These are phyloP conservation scores for Galerina marginata DNA, from an alignment of 768 basidiomycete species.

Conservation along the genomic window DNA sequence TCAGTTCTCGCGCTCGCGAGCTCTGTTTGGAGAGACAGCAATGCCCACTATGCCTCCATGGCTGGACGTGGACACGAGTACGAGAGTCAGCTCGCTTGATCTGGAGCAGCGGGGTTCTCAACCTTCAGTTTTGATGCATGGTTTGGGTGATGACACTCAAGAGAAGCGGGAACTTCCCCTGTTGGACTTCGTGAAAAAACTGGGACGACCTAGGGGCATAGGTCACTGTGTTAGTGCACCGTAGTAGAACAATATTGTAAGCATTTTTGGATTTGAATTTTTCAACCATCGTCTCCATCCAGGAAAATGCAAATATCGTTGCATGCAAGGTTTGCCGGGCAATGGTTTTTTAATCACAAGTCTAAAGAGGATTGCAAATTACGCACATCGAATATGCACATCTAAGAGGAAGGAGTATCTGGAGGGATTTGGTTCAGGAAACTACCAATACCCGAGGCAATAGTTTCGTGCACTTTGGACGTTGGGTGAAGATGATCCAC, in stretches of 20 bases:
- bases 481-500: conserved; percentile 58
- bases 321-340: not conserved
- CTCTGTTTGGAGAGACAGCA: conserved; percentile 7
- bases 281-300: not conserved
- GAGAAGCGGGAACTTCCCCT: not conserved
- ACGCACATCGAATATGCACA: too few relatives aligned
- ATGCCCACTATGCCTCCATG: conserved; percentile 16
- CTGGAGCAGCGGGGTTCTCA: conserved; percentile 4
- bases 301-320: too few relatives aligned
- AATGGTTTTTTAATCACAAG: too few relatives aligned
- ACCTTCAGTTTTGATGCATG: not conserved
- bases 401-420: too few relatives aligned
- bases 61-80: conserved; percentile 15
- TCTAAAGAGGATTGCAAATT: too few relatives aligned
- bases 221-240: conserved; percentile 18
- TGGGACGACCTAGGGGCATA: not conserved
- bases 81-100: conserved; percentile 9
- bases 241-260: not conserved
- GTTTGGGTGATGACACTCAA: not conserved
- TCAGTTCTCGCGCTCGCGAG: conserved; percentile 16
- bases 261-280: not conserved
- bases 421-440: conserved; percentile 35
- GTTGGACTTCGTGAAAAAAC: not conserved
- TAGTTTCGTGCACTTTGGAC: conserved; percentile 49
- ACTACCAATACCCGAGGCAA: conserved; percentile 48